A percentile compares a stretch with the other conserved stretches of the same genome.
Conservation (phyloP, 2,329 filamentous ascomycete species). For the Stagonosporopsis cucurbitacearum region DNA sequence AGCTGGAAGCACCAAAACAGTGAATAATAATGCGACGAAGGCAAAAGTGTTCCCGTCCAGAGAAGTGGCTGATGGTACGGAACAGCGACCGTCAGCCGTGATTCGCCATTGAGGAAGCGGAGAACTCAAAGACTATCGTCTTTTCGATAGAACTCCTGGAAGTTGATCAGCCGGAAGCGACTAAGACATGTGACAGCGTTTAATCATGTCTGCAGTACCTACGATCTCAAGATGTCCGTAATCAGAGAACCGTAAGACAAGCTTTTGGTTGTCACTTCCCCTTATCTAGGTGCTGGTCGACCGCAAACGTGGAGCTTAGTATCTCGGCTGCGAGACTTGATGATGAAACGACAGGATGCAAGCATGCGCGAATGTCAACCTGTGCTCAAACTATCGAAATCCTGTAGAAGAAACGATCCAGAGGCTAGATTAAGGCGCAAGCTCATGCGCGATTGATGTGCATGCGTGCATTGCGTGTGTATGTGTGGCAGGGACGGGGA, state of each 20-base stretch:
- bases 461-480: background rate
- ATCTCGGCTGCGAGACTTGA: background rate
- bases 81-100: background rate
- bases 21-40: slow-evolving; percentile 1
- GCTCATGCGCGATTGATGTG: background rate
- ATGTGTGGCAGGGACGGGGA: background rate
- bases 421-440: too few relatives aligned
- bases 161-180: background rate
- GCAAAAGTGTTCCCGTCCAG: background rate
- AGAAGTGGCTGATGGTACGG: background rate
- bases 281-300: background rate
- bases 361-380: background rate
- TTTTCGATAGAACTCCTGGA: background rate
- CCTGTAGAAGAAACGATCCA: background rate
- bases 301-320: background rate
- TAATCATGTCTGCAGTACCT: background rate
- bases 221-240: background rate
- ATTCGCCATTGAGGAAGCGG: background rate
- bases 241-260: background rate
- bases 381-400: background rate
- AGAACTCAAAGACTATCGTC: background rate
- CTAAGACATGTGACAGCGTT: background rate
- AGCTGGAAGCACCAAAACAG: background rate
- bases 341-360: background rate
- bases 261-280: background rate